A percentile compares a stretch with the other conserved stretches of the same genome.
Conservation (phyloP, 2,329 filamentous ascomycete genomes). For the Metarhizium rileyi region DNA sequence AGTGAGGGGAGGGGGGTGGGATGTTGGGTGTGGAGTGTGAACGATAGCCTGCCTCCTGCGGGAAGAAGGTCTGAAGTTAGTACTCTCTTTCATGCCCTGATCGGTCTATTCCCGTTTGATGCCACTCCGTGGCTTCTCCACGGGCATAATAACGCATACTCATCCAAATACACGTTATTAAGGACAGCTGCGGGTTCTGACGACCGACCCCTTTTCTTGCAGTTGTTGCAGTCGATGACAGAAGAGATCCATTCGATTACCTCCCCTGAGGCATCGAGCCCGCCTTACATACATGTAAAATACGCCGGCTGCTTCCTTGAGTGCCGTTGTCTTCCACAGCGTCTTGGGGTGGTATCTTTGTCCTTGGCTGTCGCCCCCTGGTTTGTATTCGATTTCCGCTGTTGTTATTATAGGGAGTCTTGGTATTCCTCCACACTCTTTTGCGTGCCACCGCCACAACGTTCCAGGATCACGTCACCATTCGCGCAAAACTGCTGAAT, state of each 20-base stretch:
- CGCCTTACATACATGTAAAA: background rate
- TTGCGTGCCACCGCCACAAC: conserved; percentile 7
- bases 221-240: background rate
- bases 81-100: background rate
- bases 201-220: background rate
- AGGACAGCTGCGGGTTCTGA: background rate
- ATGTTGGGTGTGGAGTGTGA: background rate
- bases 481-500: background rate
- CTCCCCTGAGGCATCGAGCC: conserved; percentile 5
- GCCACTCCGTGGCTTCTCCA: background rate
- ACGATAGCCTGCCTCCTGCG: background rate
- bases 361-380: background rate
- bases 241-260: background rate
- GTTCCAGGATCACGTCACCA: background rate
- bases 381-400: background rate
- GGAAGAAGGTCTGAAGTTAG: background rate
- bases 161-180: background rate
- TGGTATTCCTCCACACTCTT: conserved; percentile 1
- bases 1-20: background rate
- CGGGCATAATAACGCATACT: background rate
- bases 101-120: background rate
- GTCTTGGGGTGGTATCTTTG: conserved; percentile 1
- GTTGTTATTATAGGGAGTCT: background rate
- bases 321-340: conserved; percentile 3
- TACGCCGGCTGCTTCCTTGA: conserved; percentile 1